Percentiles rank a stretch among this genome's conserved stretches.
Evolutionary conservation across 345 rosid genomes (phyloP).

Genomic region (Linum tenue): DNA sequence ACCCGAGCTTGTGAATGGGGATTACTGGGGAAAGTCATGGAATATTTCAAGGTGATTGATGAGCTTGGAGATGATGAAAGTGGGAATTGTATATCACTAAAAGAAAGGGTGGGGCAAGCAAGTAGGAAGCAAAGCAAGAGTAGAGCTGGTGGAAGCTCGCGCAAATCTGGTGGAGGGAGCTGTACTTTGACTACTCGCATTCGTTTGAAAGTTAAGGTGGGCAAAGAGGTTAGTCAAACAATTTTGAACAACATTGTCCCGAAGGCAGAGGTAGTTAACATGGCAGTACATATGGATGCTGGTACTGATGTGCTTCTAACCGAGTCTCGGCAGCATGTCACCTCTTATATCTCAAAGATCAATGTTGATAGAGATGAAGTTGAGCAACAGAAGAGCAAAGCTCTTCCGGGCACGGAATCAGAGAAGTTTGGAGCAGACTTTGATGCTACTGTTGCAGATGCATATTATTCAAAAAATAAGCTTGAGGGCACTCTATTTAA

Average conservation of each 20-base stretch:
- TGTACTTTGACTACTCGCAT: constrained; percentile 39
- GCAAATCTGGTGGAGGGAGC: constrained; percentile 24
- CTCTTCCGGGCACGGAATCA: constrained; percentile 19
- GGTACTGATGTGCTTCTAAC: constrained; percentile 1
- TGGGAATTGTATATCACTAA: constrained; percentile 26
- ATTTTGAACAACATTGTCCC: no score
- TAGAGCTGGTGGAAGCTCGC: constrained; percentile 12
- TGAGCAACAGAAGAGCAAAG: constrained; percentile 17
- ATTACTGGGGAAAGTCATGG: constrained; percentile 35
- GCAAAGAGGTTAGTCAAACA: constrained; percentile 21
- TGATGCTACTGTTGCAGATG: constrained; percentile 26
- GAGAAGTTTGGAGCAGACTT: constrained; percentile 20
- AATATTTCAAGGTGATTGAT: constrained; percentile 31
- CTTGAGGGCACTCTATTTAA: constrained; percentile 22
- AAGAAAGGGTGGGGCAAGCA: constrained; percentile 28
- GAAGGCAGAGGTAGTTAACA: constrained; percentile 19
- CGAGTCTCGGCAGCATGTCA: no score
- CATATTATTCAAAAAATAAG: constrained; percentile 22
- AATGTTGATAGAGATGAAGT: constrained; percentile 23
- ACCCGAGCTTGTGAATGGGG: constrained; percentile 78
- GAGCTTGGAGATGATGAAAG: constrained; percentile 30
- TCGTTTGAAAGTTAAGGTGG: constrained; percentile 75
- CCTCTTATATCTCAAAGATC: not conserved
- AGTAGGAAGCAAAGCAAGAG: constrained; percentile 28
- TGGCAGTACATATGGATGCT: constrained; percentile 25